A percentile compares a stretch with the other conserved stretches of the same genome.
phyloP scores from a whole-genome alignment of 2,329 filamentous ascomycete species.

The Myotisia sp. region DNA sequence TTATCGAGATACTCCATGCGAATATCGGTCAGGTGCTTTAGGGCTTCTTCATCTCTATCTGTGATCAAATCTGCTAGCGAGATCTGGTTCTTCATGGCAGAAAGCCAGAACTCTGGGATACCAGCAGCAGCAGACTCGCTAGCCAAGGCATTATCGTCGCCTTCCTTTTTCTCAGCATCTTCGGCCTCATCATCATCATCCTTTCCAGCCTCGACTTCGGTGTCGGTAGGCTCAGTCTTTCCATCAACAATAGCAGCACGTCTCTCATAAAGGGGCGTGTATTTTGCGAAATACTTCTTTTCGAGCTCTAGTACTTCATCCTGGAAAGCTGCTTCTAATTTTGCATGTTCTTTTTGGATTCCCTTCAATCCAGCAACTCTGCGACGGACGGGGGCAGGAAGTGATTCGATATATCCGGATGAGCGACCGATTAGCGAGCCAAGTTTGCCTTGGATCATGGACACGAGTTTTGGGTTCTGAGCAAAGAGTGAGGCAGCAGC shows the following conservation, averaged over 20 bases:
- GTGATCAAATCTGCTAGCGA: constrained; percentile 98
- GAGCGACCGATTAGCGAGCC: constrained; percentile 85
- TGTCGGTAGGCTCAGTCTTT: constrained; percentile 65
- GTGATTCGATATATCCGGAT: constrained; percentile 94
- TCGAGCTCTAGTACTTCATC: constrained; percentile 95
- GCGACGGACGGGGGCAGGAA: constrained; percentile 75
- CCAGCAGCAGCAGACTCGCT: constrained; percentile 45
- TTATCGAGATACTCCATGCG: constrained; percentile 99
- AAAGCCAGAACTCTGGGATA: constrained; percentile 98
- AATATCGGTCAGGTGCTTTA: constrained; percentile 80
- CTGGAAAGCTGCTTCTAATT: constrained; percentile 96
- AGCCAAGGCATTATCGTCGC: constrained; percentile 37
- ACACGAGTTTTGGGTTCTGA: constrained; percentile 83
- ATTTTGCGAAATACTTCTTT: constrained; percentile 99
- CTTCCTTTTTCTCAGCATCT: constrained; percentile 41
- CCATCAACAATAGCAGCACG: constrained; percentile 89
- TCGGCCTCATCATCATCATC: constrained; percentile 58
- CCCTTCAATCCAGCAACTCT: constrained; percentile 93
- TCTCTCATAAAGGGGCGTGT: constrained; percentile 92
- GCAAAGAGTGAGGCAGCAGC: constrained; percentile 86
- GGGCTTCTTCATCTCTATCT: constrained; percentile 84
- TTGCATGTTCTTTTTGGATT: constrained; percentile 96
- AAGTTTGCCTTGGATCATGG: constrained; percentile 96
- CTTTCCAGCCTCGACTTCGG: constrained; percentile 77
- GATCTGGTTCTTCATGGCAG: constrained; percentile 98